These are phyloP conservation scores for Leccinellum albellum DNA, from an alignment of 768 basidiomycete species.

Conservation along the genomic window DNA sequence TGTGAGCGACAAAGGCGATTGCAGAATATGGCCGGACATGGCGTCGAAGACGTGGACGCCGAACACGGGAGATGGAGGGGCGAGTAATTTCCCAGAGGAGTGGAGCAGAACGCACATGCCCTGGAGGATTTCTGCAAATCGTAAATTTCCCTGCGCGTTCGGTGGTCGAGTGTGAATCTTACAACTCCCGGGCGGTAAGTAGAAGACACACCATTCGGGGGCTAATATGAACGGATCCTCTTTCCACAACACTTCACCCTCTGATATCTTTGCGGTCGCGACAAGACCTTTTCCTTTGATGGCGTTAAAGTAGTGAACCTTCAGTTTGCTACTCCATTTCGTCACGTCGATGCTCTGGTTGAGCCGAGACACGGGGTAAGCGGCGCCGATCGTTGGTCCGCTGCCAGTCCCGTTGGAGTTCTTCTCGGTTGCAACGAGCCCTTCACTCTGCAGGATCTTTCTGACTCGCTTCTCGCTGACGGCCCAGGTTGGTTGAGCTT, in stretches of 20 bases:
- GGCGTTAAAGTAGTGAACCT: constrained; percentile 63
- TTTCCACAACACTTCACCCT: constrained; percentile 78
- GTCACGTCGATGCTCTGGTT: constrained; percentile 59
- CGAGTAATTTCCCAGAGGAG: constrained; percentile 45
- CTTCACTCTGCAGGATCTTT: constrained; percentile 63
- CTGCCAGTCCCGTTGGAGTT: background rate
- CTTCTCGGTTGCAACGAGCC: constrained; percentile 36
- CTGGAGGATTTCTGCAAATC: constrained; percentile 55
- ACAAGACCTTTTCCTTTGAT: constrained; percentile 83
- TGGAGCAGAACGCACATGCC: constrained; percentile 75
- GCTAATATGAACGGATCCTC: constrained; percentile 79
- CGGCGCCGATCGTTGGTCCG: constrained; percentile 5
- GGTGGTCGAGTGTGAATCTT: background rate
- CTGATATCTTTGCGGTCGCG: constrained; percentile 59
- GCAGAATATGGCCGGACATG: constrained; percentile 72
- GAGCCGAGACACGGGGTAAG: constrained; percentile 60
- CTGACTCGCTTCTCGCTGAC: constrained; percentile 82
- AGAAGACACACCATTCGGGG: constrained; percentile 65
- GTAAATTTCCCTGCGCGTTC: constrained; percentile 63
- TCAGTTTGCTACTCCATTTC: constrained; percentile 60
- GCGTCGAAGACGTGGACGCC: constrained; percentile 36
- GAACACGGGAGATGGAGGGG: constrained; percentile 53
- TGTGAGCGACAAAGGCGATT: constrained; percentile 72
- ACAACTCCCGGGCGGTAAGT: background rate
- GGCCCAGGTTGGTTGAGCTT: constrained; percentile 60